A percentile compares a stretch with the other conserved stretches of the same genome.
Conservation (phyloP, 345 rosid species). For the Arabis hirsuta region DNA sequence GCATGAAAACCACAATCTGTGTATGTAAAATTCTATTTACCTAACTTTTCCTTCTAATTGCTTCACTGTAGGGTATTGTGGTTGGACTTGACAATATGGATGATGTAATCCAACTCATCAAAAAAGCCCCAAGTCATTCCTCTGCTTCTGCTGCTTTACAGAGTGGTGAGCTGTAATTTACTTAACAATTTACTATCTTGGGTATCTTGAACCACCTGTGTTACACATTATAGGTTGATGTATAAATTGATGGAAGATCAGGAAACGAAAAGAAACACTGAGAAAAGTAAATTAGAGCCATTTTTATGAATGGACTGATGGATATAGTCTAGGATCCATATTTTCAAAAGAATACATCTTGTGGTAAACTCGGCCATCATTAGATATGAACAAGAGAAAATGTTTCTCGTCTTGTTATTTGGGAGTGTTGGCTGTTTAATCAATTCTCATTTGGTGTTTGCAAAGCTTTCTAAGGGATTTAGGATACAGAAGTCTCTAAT, state of each 20-base stretch:
- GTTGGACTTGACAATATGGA: conserved; percentile 86
- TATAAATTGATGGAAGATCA: conserved; percentile 9
- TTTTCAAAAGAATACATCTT: conserved; percentile 27
- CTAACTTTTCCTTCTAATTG: conserved; percentile 19
- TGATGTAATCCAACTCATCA: conserved; percentile 64
- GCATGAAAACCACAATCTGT: conserved; percentile 25
- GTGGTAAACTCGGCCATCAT: conserved; percentile 11
- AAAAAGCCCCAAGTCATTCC: conserved; percentile 65
- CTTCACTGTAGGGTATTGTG: conserved; percentile 69
- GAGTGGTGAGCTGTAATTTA: conserved; percentile 52
- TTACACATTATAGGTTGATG: neutral
- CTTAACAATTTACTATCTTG: neutral
- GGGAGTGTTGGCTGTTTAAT: conserved; percentile 5
- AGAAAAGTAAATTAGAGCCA: conserved; percentile 2
- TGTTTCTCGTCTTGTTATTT: conserved; percentile 9
- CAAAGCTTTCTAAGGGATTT: neutral
- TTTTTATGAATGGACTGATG: conserved; percentile 18
- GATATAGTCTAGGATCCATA: conserved; percentile 18
- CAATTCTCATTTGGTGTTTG: conserved; percentile 13
- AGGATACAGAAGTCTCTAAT: neutral
- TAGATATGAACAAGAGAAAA: conserved; percentile 7
- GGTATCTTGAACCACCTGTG: conserved; percentile 5
- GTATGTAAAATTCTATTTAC: neutral
- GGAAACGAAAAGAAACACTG: neutral
- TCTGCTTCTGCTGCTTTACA: conserved; percentile 69